These are phyloP conservation scores for Beauveria rudraprayagi DNA, from an alignment of 2,329 filamentous ascomycete genomes.

Conservation along the genomic window DNA sequence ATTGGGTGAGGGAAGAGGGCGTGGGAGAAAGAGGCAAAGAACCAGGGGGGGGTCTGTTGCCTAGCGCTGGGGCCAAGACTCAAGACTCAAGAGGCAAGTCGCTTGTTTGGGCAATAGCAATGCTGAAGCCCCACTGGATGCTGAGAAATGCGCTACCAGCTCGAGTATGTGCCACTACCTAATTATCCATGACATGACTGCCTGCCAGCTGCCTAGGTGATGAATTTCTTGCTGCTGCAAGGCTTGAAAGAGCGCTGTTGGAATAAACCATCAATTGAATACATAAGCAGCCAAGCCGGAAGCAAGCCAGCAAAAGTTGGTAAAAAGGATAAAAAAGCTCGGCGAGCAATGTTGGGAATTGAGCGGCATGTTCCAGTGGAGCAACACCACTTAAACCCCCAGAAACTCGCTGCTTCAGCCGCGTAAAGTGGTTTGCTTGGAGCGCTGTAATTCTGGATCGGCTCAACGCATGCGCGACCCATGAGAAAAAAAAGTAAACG, in stretches of 20 bases:
- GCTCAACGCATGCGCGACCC: too few relatives aligned
- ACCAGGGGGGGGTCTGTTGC: conserved; percentile 22
- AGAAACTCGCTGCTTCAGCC: conserved; percentile 3
- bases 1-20: neutral
- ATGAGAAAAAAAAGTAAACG: neutral
- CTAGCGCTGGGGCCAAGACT: conserved; percentile 19
- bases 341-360: neutral
- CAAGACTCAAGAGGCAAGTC: neutral
- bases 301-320: neutral
- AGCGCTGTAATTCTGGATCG: neutral
- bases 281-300: neutral
- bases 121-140: neutral
- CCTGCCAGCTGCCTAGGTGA: too few relatives aligned
- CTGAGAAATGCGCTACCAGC: conserved; percentile 6
- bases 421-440: conserved; percentile 12
- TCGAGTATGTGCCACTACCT: too few relatives aligned
- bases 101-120: neutral
- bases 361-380: neutral
- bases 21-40: neutral
- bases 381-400: conserved; percentile 4
- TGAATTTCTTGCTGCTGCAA: neutral
- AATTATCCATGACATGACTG: too few relatives aligned
- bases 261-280: too few relatives aligned
- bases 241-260: neutral
- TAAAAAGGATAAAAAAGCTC: neutral